Evolutionary conservation across 2,329 filamentous ascomycete species (phyloP).

Genomic region (Nothophoma quercina): DNA sequence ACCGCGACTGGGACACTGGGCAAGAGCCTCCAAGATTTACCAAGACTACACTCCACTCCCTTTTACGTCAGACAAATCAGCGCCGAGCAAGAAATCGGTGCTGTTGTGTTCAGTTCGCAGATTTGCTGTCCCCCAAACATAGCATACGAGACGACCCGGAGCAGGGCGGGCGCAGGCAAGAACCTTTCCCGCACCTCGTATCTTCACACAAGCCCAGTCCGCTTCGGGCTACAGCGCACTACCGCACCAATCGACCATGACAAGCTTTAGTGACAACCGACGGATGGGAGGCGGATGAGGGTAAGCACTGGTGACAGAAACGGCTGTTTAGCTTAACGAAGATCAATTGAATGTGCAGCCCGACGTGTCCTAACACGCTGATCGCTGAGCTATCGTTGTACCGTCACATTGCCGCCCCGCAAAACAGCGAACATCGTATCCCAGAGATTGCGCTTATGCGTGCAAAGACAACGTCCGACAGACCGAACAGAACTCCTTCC

Average conservation of each 20-base stretch:
- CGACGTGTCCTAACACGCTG: conserved; percentile 4
- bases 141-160: background rate
- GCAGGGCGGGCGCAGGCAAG: conserved; percentile 1
- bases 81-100: conserved; percentile 5
- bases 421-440: conserved; percentile 7
- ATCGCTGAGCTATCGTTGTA: conserved; percentile 9
- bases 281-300: conserved; percentile 6
- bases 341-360: conserved; percentile 5
- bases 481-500: background rate
- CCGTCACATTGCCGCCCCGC: conserved; percentile 6
- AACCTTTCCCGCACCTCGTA: conserved; percentile 13
- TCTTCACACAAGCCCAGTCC: conserved; percentile 16
- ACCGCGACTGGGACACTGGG: conserved; percentile 13
- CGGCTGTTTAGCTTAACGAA: conserved; percentile 3
- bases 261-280: conserved; percentile 29
- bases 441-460: conserved; percentile 9
- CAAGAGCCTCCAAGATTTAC: conserved; percentile 8
- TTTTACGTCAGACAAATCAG: conserved; percentile 11
- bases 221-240: conserved; percentile 13
- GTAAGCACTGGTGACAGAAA: conserved; percentile 18
- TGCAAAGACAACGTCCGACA: background rate
- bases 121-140: conserved; percentile 1
- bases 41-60: conserved; percentile 6
- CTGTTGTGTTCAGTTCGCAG: conserved; percentile 9
- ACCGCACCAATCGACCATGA: conserved; percentile 10